These are phyloP conservation scores for Vigna radiata DNA, from an alignment of 306 rosid species.

Conservation along the genomic window DNA sequence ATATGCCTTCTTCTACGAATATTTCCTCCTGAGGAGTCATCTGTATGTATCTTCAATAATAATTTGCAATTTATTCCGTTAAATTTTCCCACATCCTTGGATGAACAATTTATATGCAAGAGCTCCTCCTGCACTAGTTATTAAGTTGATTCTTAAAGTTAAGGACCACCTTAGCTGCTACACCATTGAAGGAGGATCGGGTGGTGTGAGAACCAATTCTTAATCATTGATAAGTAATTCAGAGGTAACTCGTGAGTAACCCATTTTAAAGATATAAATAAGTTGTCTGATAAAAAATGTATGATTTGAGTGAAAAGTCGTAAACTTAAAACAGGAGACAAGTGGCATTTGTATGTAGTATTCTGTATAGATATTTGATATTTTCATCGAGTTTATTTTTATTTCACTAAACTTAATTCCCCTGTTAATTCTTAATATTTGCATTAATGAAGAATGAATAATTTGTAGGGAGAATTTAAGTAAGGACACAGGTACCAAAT, in stretches of 20 bases:
- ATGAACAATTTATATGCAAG: not conserved
- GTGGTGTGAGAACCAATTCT: not conserved
- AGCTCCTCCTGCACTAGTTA: not conserved
- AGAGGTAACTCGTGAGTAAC: not conserved
- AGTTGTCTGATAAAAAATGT: no score
- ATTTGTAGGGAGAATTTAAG: no score
- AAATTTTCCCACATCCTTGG: constrained; percentile 10
- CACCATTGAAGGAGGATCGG: not conserved
- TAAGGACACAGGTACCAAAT: no score
- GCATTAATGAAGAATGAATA: no score
- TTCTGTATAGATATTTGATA: no score
- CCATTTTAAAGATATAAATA: not conserved
- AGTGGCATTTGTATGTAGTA: no score
- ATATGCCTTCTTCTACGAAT: constrained; percentile 70
- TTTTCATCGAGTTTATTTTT: no score
- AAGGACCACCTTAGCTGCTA: not conserved
- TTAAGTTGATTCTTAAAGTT: not conserved
- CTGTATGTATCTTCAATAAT: constrained; percentile 60
- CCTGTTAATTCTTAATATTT: no score
- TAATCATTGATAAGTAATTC: not conserved
- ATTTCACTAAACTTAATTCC: no score
- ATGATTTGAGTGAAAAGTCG: no score
- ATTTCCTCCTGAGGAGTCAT: constrained; percentile 92
- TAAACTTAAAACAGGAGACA: no score
- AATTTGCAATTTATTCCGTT: not conserved